Evolutionary conservation across 2,329 filamentous ascomycete species (phyloP), one percentile per base, ranked within the genome.

Genomic region (Xylariaceae sp.): DNA sequence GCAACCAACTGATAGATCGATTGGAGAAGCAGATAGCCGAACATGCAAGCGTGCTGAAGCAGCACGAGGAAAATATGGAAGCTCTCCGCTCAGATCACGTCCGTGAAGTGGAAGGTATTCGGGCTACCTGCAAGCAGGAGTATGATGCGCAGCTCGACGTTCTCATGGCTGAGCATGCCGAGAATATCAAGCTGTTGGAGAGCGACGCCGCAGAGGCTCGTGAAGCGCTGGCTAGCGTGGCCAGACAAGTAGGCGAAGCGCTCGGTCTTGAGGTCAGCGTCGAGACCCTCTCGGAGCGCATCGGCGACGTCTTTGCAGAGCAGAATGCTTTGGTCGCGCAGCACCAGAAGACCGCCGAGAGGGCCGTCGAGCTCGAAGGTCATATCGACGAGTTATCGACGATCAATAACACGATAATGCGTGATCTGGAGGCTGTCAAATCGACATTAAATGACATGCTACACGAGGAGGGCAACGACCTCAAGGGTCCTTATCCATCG

Each of bases 261-360:
- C 61, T 81, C 44, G 68, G 80, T 11, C 55, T 84, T 11, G 74
- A 84, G 15, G 75, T 81, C 31, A 81, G 78, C 54, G 70, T 83
- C n/a, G 78, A 83, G 41, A 78, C 81, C 60, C 67, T 89, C 13
- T 71, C 75, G 4, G 74, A 81, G 41, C 72, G 76, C 36, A 80
- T 83, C 44, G 65, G 72, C 7, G 66, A 73, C 18, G 66, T 84
- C 16, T 61, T 75, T 29, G 67, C 69, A 2, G 69, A 78, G 43
- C 75, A 84, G 53, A 74, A 78, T 50, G 71, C 77, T 16, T 68
- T 88, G 4, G 60, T 46, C 1, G 65, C 70, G 28, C 76, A 82
- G 50, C 78, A 81, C 54, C 67, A 70, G 49, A 78, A 78, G 59
- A 68, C 71, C 17, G 61, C 61, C 14, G 76, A 70, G 49, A 78